Conservation (phyloP, 1,284 basidiomycete genomes). For the Xerocomus minutiporus region DNA sequence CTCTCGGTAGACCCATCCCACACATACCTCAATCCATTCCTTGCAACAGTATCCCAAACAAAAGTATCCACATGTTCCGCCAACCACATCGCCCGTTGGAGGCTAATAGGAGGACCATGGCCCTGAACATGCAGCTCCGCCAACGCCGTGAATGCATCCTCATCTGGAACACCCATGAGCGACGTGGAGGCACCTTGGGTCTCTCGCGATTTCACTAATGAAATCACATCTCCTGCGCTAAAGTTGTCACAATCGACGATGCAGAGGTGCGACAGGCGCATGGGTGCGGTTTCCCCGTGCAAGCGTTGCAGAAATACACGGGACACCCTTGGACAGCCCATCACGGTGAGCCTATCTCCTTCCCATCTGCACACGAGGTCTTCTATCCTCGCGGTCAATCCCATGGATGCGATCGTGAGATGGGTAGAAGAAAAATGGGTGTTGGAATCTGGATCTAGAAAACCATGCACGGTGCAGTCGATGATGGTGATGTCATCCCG, state of each 20-base stretch:
- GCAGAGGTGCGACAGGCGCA: not conserved
- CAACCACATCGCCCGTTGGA: conserved; percentile 7
- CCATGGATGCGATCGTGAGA: conserved; percentile 7
- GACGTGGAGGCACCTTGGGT: conserved; percentile 1
- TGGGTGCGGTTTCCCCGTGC: not conserved
- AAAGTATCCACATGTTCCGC: conserved; percentile 10
- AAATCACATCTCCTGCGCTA: conserved; percentile 2
- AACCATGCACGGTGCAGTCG: conserved; percentile 4
- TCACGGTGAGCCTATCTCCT: conserved; percentile 7
- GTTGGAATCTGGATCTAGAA: not conserved
- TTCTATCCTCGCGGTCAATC: conserved; percentile 1
- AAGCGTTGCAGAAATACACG: conserved; percentile 5
- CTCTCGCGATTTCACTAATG: conserved; percentile 7
- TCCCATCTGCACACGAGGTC: conserved; percentile 10
- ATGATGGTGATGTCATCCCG: conserved; percentile 7
- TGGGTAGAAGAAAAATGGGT: not conserved
- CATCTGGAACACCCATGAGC: not conserved
- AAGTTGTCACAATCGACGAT: conserved; percentile 12
- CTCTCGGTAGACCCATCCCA: conserved; percentile 3
- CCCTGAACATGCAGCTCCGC: conserved; percentile 5
- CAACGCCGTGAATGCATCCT: conserved; percentile 1
- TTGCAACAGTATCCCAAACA: conserved; percentile 13
- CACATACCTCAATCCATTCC: conserved; percentile 9
- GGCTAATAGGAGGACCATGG: conserved; percentile 10
- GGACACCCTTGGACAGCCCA: conserved; percentile 7